Evolutionary conservation across 257 asterid species (phyloP).

Genomic region (Capsicum rhomboideum): DNA sequence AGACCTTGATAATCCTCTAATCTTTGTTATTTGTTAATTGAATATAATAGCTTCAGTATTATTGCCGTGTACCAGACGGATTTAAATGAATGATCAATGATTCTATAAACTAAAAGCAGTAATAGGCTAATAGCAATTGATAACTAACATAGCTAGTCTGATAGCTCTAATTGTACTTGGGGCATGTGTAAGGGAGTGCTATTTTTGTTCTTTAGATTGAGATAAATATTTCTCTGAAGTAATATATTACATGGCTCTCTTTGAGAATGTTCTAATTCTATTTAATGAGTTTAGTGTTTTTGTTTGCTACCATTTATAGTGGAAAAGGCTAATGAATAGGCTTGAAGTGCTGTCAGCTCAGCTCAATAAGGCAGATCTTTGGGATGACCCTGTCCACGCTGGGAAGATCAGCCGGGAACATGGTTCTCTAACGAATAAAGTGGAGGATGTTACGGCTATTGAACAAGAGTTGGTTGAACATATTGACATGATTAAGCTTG

Average conservation of each 20-base stretch:
- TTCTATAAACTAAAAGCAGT: background rate
- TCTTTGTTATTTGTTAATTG: background rate
- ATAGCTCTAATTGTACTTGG: background rate
- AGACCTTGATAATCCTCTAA: background rate
- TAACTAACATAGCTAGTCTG: background rate
- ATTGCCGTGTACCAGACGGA: background rate
- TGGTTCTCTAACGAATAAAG: slow-evolving; percentile 67
- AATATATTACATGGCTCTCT: background rate
- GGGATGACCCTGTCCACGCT: slow-evolving; percentile 86
- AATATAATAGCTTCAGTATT: background rate
- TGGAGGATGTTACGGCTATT: slow-evolving; percentile 62
- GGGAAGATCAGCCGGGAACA: slow-evolving; percentile 93
- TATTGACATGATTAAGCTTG: slow-evolving; percentile 89
- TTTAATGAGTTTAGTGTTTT: background rate
- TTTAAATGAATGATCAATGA: background rate
- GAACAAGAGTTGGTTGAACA: slow-evolving; percentile 82
- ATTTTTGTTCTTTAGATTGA: background rate
- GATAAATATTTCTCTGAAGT: background rate
- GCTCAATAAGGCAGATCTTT: slow-evolving; percentile 62
- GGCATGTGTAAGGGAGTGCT: background rate
- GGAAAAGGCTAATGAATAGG: slow-evolving; percentile 56
- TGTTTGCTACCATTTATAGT: slow-evolving; percentile 28
- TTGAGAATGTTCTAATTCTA: background rate
- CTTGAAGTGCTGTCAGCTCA: slow-evolving; percentile 51
- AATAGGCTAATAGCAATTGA: background rate